phyloP scores from a whole-genome alignment of 371 early-diverging fungal species.

The Capniomyces stellatus region DNA sequence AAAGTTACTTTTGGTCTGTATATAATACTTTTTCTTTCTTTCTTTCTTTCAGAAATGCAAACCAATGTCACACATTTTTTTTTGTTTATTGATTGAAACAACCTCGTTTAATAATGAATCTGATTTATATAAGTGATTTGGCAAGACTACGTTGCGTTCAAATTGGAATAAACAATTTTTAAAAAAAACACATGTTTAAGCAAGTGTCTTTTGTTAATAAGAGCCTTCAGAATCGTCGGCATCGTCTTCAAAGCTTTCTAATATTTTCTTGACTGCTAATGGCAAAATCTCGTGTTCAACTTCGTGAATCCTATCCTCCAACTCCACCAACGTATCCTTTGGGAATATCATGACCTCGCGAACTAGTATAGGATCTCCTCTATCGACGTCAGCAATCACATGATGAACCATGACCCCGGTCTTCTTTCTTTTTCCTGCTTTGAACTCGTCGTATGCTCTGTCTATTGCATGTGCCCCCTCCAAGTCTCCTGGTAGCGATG shows the following conservation, averaged over 20 bases:
- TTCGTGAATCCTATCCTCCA: slow-evolving; percentile 73
- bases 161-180: too few species aligned
- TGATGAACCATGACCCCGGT: slow-evolving; percentile 96
- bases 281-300: slow-evolving; percentile 78
- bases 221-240: not conserved
- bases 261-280: slow-evolving; percentile 23
- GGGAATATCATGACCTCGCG: slow-evolving; percentile 53
- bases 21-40: too few species aligned
- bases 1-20: too few species aligned
- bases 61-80: too few species aligned
- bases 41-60: too few species aligned
- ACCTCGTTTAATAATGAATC: too few species aligned
- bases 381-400: slow-evolving; percentile 86
- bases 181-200: too few species aligned
- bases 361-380: slow-evolving; percentile 70
- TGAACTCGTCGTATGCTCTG: slow-evolving; percentile 67
- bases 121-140: too few species aligned
- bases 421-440: slow-evolving; percentile 47
- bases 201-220: too few species aligned
- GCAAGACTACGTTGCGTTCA: too few species aligned
- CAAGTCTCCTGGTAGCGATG: slow-evolving; percentile 86
- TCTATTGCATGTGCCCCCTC: slow-evolving; percentile 92
- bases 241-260: not conserved
- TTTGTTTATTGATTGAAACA: too few species aligned
- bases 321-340: slow-evolving; percentile 52